Evolutionary conservation across 768 basidiomycete species (phyloP).

Genomic region (Russula sp.): DNA sequence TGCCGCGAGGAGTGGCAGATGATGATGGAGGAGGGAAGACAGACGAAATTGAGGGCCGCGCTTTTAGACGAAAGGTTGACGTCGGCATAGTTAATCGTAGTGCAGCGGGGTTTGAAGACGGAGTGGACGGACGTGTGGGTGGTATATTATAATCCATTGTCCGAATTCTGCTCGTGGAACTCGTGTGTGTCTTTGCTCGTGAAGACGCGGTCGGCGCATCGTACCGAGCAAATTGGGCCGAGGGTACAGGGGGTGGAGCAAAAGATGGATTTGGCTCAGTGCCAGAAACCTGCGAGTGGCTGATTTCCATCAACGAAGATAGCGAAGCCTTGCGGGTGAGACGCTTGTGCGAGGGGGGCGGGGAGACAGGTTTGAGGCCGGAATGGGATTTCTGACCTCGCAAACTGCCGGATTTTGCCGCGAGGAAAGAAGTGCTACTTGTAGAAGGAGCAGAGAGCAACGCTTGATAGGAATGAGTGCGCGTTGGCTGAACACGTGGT

Average conservation of each 20-base stretch:
- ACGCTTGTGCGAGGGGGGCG: constrained; percentile 59
- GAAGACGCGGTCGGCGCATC: constrained; percentile 80
- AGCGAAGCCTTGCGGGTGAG: constrained; percentile 76
- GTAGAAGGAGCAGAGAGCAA: constrained; percentile 49
- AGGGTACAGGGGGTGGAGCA: constrained; percentile 37
- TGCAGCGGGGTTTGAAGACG: constrained; percentile 72
- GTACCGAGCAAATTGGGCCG: constrained; percentile 64
- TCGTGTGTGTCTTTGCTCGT: constrained; percentile 67
- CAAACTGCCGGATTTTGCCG: constrained; percentile 69
- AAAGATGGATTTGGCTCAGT: constrained; percentile 42
- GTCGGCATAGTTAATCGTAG: constrained; percentile 87
- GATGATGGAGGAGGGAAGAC: constrained; percentile 59
- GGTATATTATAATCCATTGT: constrained; percentile 62
- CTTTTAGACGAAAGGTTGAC: constrained; percentile 63
- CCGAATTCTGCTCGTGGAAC: constrained; percentile 60
- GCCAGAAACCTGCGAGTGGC: constrained; percentile 54
- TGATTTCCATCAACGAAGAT: constrained; percentile 66
- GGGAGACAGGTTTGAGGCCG: constrained; percentile 72
- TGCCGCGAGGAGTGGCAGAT: constrained; percentile 45
- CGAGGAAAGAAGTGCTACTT: constrained; percentile 55
- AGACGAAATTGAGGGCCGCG: constrained; percentile 70
- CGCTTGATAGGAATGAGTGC: constrained; percentile 56
- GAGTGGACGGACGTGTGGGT: constrained; percentile 76
- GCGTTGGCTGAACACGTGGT: constrained; percentile 46
- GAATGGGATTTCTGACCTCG: constrained; percentile 84